Conservation (phyloP, 345 rosid genomes). For the Camelina sativa region DNA sequence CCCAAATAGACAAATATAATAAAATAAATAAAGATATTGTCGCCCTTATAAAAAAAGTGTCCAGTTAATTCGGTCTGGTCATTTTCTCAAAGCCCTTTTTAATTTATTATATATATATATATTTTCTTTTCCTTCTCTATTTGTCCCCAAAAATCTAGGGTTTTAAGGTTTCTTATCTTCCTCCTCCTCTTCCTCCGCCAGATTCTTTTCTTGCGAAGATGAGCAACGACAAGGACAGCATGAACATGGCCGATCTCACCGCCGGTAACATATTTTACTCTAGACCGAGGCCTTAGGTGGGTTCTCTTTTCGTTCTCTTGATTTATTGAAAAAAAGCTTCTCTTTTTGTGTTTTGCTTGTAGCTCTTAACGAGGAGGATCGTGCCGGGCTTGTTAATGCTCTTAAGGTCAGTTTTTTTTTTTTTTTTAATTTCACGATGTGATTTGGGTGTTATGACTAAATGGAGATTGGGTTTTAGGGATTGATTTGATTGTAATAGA, state of each 20-base stretch:
- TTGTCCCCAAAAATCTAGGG: slow-evolving; percentile 56
- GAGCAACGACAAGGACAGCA: slow-evolving; percentile 68
- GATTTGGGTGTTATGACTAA: not conserved
- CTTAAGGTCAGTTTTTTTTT: slow-evolving; percentile 64
- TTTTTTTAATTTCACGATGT: not conserved
- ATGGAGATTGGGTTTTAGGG: not conserved
- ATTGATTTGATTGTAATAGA: not conserved
- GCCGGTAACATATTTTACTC: slow-evolving; percentile 49
- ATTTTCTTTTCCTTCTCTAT: not conserved
- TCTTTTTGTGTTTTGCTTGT: slow-evolving; percentile 8
- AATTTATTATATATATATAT: not conserved
- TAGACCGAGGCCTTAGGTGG: not conserved
- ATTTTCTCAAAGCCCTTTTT: slow-evolving; percentile 30
- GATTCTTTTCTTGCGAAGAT: slow-evolving; percentile 47
- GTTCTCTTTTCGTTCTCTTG: not conserved
- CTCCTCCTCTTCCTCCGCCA: slow-evolving; percentile 14
- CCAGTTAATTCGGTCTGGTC: slow-evolving; percentile 28
- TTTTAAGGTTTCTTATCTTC: slow-evolving; percentile 46
- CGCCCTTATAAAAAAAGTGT: slow-evolving; percentile 26
- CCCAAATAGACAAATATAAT: too few relatives aligned
- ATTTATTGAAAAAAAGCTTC: not conserved
- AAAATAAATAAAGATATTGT: not conserved
- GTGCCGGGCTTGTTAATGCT: slow-evolving; percentile 78
- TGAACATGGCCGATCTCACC: slow-evolving; percentile 74
- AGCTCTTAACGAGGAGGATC: slow-evolving; percentile 77